phyloP scores from a whole-genome alignment of 139 green algal genomes.

The Chlamydomonas schloesseri region DNA sequence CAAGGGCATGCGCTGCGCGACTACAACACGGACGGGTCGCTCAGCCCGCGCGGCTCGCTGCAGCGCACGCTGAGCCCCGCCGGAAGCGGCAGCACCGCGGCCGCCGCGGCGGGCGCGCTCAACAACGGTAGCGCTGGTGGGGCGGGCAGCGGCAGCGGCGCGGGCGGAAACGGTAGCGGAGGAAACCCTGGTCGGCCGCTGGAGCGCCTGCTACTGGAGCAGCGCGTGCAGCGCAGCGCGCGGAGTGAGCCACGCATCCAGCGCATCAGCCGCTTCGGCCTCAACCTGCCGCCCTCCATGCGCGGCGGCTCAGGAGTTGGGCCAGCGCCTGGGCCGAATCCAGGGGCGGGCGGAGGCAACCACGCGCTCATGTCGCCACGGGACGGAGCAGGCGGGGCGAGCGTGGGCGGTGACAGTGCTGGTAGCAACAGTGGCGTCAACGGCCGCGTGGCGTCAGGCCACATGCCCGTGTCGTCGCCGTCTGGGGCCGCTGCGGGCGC shows the following conservation, averaged over 20 bases:
- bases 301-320: background rate
- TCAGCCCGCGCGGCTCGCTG: background rate
- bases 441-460: too few relatives aligned
- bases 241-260: slow-evolving; percentile 39
- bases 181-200: background rate
- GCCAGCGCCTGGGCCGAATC: background rate
- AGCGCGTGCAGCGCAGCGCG: slow-evolving; percentile 31
- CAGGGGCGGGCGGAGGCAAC: background rate
- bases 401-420: too few relatives aligned
- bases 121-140: background rate
- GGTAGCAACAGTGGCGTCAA: too few relatives aligned
- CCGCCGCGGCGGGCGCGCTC: background rate
- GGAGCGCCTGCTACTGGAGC: slow-evolving; percentile 27
- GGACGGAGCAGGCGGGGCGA: too few relatives aligned
- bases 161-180: background rate
- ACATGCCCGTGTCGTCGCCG: too few relatives aligned
- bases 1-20: background rate
- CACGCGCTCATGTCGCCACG: too few relatives aligned
- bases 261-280: slow-evolving; percentile 20
- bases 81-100: background rate
- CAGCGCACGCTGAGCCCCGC: background rate
- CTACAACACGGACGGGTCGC: background rate
- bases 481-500: too few relatives aligned
- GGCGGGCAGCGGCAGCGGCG: background rate
- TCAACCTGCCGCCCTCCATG: background rate